phyloP scores from a whole-genome alignment of 225 moss, liverwort and hornwort species.

The Sphagnum contortum region DNA sequence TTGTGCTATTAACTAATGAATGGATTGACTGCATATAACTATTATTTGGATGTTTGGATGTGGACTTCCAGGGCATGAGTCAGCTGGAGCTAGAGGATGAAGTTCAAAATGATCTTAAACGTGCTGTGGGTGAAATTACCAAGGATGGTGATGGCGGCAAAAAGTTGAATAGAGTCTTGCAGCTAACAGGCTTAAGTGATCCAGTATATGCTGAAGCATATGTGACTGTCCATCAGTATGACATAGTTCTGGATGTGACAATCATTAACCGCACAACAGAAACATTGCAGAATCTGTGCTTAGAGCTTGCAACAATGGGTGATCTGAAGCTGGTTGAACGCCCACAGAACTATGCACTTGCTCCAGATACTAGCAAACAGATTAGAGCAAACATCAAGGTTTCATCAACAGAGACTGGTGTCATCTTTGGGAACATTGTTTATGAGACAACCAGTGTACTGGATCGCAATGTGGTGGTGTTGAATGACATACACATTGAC shows the following conservation, averaged over 20 bases:
- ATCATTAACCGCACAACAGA: conserved; percentile 87
- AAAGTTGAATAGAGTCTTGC: conserved; percentile 87
- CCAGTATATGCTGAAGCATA: conserved; percentile 99
- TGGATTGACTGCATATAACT: neutral
- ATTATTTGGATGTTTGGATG: neutral
- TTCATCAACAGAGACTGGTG: conserved; percentile 95
- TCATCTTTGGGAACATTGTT: conserved; percentile 95
- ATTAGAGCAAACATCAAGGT: conserved; percentile 95
- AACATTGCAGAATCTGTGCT: conserved; percentile 87
- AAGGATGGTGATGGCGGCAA: conserved; percentile 66
- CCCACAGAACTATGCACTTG: conserved; percentile 91
- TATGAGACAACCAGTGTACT: conserved; percentile 85
- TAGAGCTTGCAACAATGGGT: conserved; percentile 97
- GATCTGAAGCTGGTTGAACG: conserved; percentile 96
- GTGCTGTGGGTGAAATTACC: conserved; percentile 79
- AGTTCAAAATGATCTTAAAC: conserved; percentile 84
- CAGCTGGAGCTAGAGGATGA: conserved; percentile 95
- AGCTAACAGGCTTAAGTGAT: conserved; percentile 96
- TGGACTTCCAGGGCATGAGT: conserved; percentile 67
- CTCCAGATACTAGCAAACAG: conserved; percentile 87
- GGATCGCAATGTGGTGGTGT: conserved; percentile 94
- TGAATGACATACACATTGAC: conserved; percentile 96
- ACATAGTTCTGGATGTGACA: conserved; percentile 92
- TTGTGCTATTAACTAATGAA: neutral
- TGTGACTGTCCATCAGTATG: conserved; percentile 95